phyloP scores from a whole-genome alignment of 768 basidiomycete genomes.

The Sarcodon sp. region DNA sequence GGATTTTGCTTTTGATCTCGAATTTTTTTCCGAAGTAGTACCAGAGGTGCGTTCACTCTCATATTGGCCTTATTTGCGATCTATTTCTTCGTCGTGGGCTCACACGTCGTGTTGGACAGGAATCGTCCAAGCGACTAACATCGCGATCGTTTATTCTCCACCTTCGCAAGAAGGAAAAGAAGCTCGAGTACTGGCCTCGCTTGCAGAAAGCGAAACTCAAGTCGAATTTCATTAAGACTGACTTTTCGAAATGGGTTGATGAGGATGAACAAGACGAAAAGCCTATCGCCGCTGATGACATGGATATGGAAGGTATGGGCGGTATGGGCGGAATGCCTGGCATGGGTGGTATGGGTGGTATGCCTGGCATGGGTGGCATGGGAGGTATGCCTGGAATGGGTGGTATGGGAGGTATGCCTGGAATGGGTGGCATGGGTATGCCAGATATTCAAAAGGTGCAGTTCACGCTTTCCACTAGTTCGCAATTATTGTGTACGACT shows the following conservation, averaged over 20 bases:
- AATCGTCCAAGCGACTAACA: constrained; percentile 45
- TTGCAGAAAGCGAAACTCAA: constrained; percentile 81
- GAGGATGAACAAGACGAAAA: constrained; percentile 90
- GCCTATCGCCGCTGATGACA: constrained; percentile 30
- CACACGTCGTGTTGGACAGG: constrained; percentile 19
- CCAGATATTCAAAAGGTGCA: constrained; percentile 43
- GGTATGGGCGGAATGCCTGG: constrained; percentile 26
- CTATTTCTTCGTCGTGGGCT: background rate
- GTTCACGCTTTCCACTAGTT: constrained; percentile 2
- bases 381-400: constrained; percentile 28
- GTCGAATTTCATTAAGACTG: constrained; percentile 80
- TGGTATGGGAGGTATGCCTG: constrained; percentile 41
- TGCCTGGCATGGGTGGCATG: constrained; percentile 41
- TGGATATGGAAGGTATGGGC: constrained; percentile 19
- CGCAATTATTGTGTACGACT: background rate
- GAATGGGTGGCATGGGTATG: constrained; percentile 31
- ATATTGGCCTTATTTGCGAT: background rate
- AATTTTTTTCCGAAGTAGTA: constrained; percentile 63
- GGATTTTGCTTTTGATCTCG: constrained; percentile 63
- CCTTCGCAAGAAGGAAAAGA: constrained; percentile 69
- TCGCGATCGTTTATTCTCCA: constrained; percentile 56
- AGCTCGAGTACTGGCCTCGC: constrained; percentile 84
- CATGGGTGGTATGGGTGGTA: constrained; percentile 25
- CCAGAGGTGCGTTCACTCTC: constrained; percentile 46
- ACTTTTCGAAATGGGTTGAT: constrained; percentile 93